Conservation (phyloP, 2,329 filamentous ascomycete genomes). For the Fusarium nematophilum region DNA sequence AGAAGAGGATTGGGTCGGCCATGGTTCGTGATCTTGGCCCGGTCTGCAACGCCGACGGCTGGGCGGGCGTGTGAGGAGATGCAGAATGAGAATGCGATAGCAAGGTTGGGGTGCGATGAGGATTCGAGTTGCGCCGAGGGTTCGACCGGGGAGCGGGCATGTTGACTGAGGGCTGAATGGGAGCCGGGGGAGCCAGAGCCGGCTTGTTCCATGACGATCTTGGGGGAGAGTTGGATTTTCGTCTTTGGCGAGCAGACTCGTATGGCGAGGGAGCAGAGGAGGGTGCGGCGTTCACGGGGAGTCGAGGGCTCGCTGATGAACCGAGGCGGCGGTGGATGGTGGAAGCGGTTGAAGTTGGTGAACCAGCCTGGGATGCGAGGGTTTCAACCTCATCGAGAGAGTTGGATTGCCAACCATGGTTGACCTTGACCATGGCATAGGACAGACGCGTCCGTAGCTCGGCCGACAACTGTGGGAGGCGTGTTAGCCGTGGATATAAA, state of each 20-base stretch:
- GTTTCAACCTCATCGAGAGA: slow-evolving; percentile 82
- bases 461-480: slow-evolving; percentile 70
- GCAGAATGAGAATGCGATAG: slow-evolving; percentile 61
- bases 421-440: slow-evolving; percentile 94
- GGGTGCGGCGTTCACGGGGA: slow-evolving; percentile 46
- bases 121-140: slow-evolving; percentile 63
- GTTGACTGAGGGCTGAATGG: slow-evolving; percentile 62
- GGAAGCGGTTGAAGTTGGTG: slow-evolving; percentile 69
- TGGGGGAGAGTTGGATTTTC: slow-evolving; percentile 53
- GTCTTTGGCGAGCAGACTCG: slow-evolving; percentile 39
- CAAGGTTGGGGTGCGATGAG: slow-evolving; percentile 61
- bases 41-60: slow-evolving; percentile 46
- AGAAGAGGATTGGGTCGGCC: slow-evolving; percentile 69
- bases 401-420: slow-evolving; percentile 86
- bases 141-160: slow-evolving; percentile 50
- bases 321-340: slow-evolving; percentile 63
- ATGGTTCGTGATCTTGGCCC: slow-evolving; percentile 48
- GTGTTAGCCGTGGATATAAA: slow-evolving; percentile 29
- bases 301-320: slow-evolving; percentile 66
- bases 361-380: slow-evolving; percentile 75
- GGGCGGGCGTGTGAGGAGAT: slow-evolving; percentile 58
- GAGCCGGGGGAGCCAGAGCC: slow-evolving; percentile 64
- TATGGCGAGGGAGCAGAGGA: slow-evolving; percentile 48
- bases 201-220: slow-evolving; percentile 49
- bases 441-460: slow-evolving; percentile 86